Evolutionary conservation across 2,329 filamentous ascomycete species (phyloP), one percentile per base, ranked within the genome.

Genomic region (Calonectria multiphialidica): DNA sequence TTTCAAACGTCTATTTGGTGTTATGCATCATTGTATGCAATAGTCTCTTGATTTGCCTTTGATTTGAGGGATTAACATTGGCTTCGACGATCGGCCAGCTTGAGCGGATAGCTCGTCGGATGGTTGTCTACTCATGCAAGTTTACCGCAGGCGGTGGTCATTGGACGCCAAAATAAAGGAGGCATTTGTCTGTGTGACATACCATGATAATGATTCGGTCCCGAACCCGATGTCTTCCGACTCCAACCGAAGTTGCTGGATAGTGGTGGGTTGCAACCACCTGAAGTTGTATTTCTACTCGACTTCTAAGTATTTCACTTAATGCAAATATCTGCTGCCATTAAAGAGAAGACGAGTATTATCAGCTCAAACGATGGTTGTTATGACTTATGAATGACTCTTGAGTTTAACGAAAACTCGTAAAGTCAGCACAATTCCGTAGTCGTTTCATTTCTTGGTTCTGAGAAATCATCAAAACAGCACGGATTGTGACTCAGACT

Each of bases 121-220:
- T 16, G 21, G 5, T 23, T 53, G 23, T 30, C 42, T 45, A 40
- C 30, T 25, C 33, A 61, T 61, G 42, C 23, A 67, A 62, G 55
- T 10, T 33, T 44, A 30, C 66, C 33, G 50, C 18, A 25, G 23
- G 44, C 45, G 25, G 3, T 35, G 33, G 37, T 25, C 7, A 68
- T 63, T 63, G 66, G 45, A 37, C 42, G 25, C n/a, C 57, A 68
- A 44, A 18, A 40, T n/a, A 21, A 61, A 35, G 37, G 55, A 67
- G 53, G 53, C 53, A 23, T 35, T 1, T 42, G 45, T 35, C 33
- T 62, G 57, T 44, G 42, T 37, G 49, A 23, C 40, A 53, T 10
- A 6, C 42, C n/a, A 44, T 33, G 25, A 28, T 33, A 44, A 33
- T 23, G 59, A 33, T 23, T 9, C 16, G 35, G 55, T 5, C 37